phyloP scores from a whole-genome alignment of 2,329 filamentous ascomycete genomes.

The Malbranchea zuffiana region DNA sequence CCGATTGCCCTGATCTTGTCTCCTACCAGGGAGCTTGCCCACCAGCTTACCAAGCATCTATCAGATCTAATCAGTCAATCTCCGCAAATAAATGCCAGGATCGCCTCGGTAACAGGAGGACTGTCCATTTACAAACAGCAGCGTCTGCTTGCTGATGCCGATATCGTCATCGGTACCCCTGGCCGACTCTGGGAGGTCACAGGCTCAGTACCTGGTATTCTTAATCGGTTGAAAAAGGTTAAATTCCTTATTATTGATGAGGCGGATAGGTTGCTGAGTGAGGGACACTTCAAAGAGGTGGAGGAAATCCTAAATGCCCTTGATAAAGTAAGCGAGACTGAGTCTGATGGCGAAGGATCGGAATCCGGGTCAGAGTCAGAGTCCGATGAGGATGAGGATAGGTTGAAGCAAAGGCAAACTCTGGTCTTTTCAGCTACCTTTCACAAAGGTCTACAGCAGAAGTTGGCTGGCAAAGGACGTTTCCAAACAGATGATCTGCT shows the following conservation, averaged over 20 bases:
- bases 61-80: conserved; percentile 58
- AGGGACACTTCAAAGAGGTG: conserved; percentile 90
- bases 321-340: conserved; percentile 50
- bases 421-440: conserved; percentile 96
- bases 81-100: conserved; percentile 47
- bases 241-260: conserved; percentile 85
- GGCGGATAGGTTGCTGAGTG: conserved; percentile 80
- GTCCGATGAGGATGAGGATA: conserved; percentile 36
- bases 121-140: conserved; percentile 93
- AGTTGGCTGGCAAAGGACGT: conserved; percentile 67
- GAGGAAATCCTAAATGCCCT: conserved; percentile 76
- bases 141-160: conserved; percentile 67
- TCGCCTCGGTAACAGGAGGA: conserved; percentile 87
- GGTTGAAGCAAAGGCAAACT: conserved; percentile 54
- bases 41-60: conserved; percentile 79
- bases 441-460: conserved; percentile 80
- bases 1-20: conserved; percentile 75
- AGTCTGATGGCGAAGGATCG: conserved; percentile 31
- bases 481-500: conserved; percentile 49
- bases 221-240: conserved; percentile 60
- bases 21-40: conserved; percentile 84
- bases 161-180: conserved; percentile 88
- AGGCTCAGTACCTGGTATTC: conserved; percentile 58
- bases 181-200: conserved; percentile 92
- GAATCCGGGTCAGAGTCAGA: conserved; percentile 21